Percentiles rank a stretch among this genome's conserved stretches.
Conservation (phyloP, 78 protist genomes). For the Dictyostelium brefeldianum region DNA sequence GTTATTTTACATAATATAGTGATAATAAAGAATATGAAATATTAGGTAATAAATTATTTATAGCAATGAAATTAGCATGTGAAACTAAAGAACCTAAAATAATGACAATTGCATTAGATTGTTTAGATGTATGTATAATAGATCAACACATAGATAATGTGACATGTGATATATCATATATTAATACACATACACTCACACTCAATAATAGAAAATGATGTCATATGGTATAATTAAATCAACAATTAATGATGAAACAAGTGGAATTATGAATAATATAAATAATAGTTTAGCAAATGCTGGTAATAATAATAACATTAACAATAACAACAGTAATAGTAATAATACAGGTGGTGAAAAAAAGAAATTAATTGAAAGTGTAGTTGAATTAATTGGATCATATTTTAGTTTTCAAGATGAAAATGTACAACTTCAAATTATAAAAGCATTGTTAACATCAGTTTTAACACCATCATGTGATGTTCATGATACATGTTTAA, state of each 20-base stretch:
- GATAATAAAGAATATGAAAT: conserved; percentile 49
- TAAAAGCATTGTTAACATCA: conserved; percentile 85
- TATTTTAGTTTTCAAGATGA: conserved; percentile 82
- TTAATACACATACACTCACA: too few species aligned
- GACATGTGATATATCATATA: too few species aligned
- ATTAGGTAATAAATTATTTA: conserved; percentile 52
- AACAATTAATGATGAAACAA: conserved; percentile 1
- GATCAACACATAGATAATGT: too few species aligned
- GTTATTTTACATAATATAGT: not conserved
- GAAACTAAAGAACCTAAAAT: conserved; percentile 83
- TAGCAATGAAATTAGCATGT: conserved; percentile 75
- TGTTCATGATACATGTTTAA: conserved; percentile 90
- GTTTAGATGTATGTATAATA: conserved; percentile 72
- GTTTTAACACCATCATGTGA: conserved; percentile 83
- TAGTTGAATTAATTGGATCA: conserved; percentile 62
- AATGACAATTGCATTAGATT: conserved; percentile 71
- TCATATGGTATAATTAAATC: conserved; percentile 77
- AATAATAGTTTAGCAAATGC: too few species aligned
- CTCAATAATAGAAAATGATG: conserved; percentile 75
- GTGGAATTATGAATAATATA: not conserved
- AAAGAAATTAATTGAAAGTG: conserved; percentile 16
- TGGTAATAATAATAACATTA: too few species aligned
- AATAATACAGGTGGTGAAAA: not conserved
- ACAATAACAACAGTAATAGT: not conserved
- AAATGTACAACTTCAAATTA: conserved; percentile 86